Evolutionary conservation across 352 stramenopile genomes (phyloP), one percentile per base, ranked within the genome.

Genomic region (Pythium sp.): DNA sequence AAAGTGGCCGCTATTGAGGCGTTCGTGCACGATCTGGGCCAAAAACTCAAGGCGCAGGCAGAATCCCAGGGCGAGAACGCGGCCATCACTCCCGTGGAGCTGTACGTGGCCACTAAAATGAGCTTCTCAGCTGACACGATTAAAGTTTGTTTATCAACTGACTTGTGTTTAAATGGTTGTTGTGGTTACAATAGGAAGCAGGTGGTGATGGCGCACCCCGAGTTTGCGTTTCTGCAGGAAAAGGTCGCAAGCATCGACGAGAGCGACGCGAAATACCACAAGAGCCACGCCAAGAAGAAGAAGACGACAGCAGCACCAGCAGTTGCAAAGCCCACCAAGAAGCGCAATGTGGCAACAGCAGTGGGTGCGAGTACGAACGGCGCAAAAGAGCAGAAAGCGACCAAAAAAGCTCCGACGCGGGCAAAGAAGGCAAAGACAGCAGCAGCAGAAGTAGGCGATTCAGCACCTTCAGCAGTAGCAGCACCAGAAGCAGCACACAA

Each of bases 221-320:
- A 84, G 30, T 72, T 92, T 28, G 64, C 67, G 22, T 90, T 90
- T 57, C 64, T 92, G 41, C 80, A 89, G 18, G 58, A 72, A 2
- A 87, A 88, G 55, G 79, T 92, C 36, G 32, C 43, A 20, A 62
- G 66, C 59, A 90, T 92, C 65, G 80, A 90, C 58, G 82, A 92
- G 59, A 84, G 64, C 62, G 73, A 85, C 58, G 75, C 72, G 55
- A 90, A 85, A 64, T 89, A 90, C 65, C 79, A 84, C 62, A 86
- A 82, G 36, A 34, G 22, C 4, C n/a, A 55, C 47, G 8, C 54
- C 18, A 36, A 66, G 8, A 66, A 55, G 26, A 81, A 79, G 49
- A 77, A 78, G 70, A 14, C 60, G 15, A 53, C 60, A 26, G n/a
- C 53, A 34, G 24, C 54, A 34, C 14, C 28, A 24, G 18, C 58